phyloP scores from a whole-genome alignment of 257 asterid genomes.

The Solanum sitiens region DNA sequence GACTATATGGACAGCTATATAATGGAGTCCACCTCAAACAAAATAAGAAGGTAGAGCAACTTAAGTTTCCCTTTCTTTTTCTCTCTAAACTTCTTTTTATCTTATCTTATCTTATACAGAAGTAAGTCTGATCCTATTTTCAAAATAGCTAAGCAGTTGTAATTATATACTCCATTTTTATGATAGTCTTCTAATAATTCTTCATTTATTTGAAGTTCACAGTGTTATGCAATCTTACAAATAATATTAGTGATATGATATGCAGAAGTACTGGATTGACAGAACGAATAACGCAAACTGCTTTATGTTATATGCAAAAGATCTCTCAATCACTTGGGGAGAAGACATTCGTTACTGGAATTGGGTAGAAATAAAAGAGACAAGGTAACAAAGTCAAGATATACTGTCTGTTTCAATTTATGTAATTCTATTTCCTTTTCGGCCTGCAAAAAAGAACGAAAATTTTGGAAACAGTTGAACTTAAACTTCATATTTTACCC shows the following conservation, averaged over 20 bases:
- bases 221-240: neutral
- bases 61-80: neutral
- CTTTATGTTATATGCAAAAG: constrained; percentile 54
- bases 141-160: neutral
- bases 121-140: neutral
- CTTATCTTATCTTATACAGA: neutral
- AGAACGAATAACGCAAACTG: constrained; percentile 35
- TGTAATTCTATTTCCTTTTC: neutral
- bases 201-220: neutral
- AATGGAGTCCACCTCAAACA: constrained; percentile 54
- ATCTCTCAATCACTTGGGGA: constrained; percentile 60
- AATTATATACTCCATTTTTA: neutral
- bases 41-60: constrained; percentile 42
- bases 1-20: constrained; percentile 31
- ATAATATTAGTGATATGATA: neutral
- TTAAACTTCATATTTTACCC: neutral
- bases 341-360: constrained; percentile 46
- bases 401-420: neutral
- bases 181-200: neutral
- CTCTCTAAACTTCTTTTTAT: neutral
- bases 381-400: neutral
- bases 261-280: constrained; percentile 72
- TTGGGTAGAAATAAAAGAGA: constrained; percentile 27
- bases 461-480: neutral
- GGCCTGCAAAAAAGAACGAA: neutral